Percentiles rank a stretch among this genome's conserved stretches.
Evolutionary conservation across 139 green algal species (phyloP).

Genomic region (Chlamydomonas sphaeroides): DNA sequence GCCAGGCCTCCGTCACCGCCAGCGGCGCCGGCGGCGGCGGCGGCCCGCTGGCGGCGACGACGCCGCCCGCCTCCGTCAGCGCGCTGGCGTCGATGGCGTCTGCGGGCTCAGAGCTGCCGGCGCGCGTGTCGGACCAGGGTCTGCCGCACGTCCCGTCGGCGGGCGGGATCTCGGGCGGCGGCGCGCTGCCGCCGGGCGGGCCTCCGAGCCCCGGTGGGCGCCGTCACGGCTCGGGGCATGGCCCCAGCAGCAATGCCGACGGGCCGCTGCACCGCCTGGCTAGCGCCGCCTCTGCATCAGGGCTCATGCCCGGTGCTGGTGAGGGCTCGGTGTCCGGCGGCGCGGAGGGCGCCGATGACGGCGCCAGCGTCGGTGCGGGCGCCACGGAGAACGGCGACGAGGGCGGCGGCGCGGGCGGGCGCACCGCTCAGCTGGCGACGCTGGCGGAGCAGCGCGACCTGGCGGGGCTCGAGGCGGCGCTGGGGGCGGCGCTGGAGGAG

Average conservation of each 20-base stretch:
- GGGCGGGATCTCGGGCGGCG: too few species aligned
- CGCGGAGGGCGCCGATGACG: neutral
- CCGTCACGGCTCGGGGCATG: too few species aligned
- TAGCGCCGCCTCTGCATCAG: neutral
- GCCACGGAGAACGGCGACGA: neutral
- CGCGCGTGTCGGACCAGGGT: too few species aligned
- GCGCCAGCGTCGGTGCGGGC: neutral
- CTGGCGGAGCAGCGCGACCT: constrained; percentile 84
- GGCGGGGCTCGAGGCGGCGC: constrained; percentile 58
- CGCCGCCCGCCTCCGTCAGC: too few species aligned
- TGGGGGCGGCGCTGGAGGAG: constrained; percentile 35
- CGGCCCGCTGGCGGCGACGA: neutral
- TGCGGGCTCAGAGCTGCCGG: too few species aligned
- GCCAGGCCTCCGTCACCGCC: neutral
- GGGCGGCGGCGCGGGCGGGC: neutral
- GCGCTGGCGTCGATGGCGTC: too few species aligned
- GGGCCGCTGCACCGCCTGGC: neutral
- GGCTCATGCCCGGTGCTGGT: too few species aligned
- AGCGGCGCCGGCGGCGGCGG: neutral
- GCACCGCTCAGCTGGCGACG: constrained; percentile 72
- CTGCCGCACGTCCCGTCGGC: too few species aligned
- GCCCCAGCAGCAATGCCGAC: too few species aligned
- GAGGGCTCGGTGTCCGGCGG: too few species aligned
- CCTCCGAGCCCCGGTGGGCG: too few species aligned
- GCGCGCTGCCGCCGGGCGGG: too few species aligned